phyloP scores from a whole-genome alignment of 208 protist genomes.

The Herpetomonas muscarum region DNA sequence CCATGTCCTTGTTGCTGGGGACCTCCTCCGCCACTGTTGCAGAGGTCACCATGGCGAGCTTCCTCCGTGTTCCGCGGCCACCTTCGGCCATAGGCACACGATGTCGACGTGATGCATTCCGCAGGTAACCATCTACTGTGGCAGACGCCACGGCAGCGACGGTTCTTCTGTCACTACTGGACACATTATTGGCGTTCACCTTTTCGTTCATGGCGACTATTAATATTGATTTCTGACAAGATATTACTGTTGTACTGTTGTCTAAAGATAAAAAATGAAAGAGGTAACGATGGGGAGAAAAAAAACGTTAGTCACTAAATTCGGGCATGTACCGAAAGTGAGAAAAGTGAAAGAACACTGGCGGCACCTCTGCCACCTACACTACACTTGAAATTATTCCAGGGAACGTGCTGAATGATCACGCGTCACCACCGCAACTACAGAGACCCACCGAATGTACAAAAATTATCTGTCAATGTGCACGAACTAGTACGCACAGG shows the following conservation, averaged over 20 bases:
- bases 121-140: slow-evolving; percentile 82
- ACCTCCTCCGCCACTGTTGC: slow-evolving; percentile 6
- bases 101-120: slow-evolving; percentile 65
- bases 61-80: slow-evolving; percentile 73
- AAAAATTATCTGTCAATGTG: no score
- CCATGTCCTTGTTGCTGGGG: slow-evolving; percentile 3
- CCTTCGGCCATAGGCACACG: slow-evolving; percentile 74
- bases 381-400: no score
- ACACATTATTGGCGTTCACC: no score
- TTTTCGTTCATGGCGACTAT: neutral
- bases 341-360: neutral
- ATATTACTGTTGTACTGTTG: no score
- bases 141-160: slow-evolving; percentile 60
- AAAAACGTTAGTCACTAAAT: slow-evolving; percentile 1
- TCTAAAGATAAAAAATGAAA: slow-evolving; percentile 11
- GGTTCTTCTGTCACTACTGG: neutral
- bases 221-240: no score
- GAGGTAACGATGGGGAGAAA: neutral
- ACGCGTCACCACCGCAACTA: no score
- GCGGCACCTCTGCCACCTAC: neutral
- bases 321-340: no score
- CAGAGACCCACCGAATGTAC: no score
- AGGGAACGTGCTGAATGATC: no score
- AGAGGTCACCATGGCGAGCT: slow-evolving; percentile 81
- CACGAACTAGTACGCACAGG: no score